These are phyloP conservation scores for Rubia tinctorum DNA, from an alignment of 305 asterid species.

Conservation along the genomic window DNA sequence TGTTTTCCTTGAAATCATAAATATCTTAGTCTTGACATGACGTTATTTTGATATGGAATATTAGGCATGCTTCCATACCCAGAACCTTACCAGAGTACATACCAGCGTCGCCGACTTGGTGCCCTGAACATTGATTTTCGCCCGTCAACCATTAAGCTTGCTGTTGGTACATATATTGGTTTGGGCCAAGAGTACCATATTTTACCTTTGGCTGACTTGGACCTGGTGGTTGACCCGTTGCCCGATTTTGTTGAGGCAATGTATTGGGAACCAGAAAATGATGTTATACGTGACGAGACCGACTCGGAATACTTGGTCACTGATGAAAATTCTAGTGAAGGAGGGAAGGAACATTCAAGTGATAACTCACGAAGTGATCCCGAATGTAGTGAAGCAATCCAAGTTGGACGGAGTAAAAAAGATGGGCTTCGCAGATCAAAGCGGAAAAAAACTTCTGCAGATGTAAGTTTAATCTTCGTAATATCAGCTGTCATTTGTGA, in stretches of 20 bases:
- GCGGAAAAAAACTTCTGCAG: slow-evolving; percentile 59
- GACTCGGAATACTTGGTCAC: slow-evolving; percentile 84
- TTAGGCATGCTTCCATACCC: slow-evolving; percentile 98
- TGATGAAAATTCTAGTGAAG: slow-evolving; percentile 66
- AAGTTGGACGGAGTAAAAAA: slow-evolving; percentile 38
- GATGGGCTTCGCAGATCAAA: slow-evolving; percentile 69
- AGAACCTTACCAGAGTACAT: slow-evolving; percentile 92
- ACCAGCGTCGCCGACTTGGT: slow-evolving; percentile 85
- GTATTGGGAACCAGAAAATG: slow-evolving; percentile 97
- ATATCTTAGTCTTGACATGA: slow-evolving; percentile 22
- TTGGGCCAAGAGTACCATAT: slow-evolving; percentile 77
- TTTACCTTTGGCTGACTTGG: slow-evolving; percentile 87
- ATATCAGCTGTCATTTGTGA: slow-evolving; percentile 21
- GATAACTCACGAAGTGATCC: slow-evolving; percentile 57
- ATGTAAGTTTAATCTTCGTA: slow-evolving; percentile 51
- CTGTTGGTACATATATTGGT: slow-evolving; percentile 82
- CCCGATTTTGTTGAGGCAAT: slow-evolving; percentile 83
- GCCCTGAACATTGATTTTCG: slow-evolving; percentile 95
- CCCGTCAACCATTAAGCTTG: slow-evolving; percentile 81
- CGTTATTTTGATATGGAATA: slow-evolving; percentile 24
- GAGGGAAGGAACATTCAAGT: slow-evolving; percentile 50
- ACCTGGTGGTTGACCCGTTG: slow-evolving; percentile 67
- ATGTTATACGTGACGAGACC: slow-evolving; percentile 74
- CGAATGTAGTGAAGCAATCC: slow-evolving; percentile 52
- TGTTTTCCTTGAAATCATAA: slow-evolving; percentile 18